Base-by-base conservation (phyloP, 2,329 filamentous ascomycete species). In the Microcyclospora pomicola region DNA sequence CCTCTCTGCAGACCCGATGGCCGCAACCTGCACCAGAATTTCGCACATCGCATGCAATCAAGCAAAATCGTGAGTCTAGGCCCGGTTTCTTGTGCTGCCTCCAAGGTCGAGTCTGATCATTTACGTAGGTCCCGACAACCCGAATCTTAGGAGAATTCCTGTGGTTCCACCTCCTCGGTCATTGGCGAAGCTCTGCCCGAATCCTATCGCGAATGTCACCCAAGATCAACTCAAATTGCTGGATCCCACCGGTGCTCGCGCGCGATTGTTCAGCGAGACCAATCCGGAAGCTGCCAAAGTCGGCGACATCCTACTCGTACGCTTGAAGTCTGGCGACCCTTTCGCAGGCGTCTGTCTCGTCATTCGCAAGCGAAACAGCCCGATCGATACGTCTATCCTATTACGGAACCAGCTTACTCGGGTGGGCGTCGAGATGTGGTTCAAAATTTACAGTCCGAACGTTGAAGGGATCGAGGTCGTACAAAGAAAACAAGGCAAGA, bases 361-460 rank as follows among this genome's bases (percentile, higher is more conserved):
- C 56, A 87, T 98, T 58, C 82, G 87, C 39, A 73, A 85, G 38
- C 73, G 82, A 6, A 45, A 55, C n/a, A 86, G 43, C 10, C 52
- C 86, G 42, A 74, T 91, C 42, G 88, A 96, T 64, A 93, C 85
- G 2, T 82, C 82, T 4, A 80, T 98, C 39, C 66, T 94, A 42
- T 69, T 98, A 42, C 75, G 91, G 40, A 88, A 88, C 52, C 78
- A 92, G 57, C 66, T 98, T 51, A 87, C 84, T 49, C 75, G 82
- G 51, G 75, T 92, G 6, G 83, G 84, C 43, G 84, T 94, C 42
- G 91, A 98, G 72, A 91, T 94, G 84, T 94, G 85, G 79, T 86
- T 82, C 64, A 98, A 98, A 70, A 71, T 96, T 42, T 96, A 91
- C 68, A 83, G 77, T 56, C 88, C 88, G 43, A 81, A 83, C 56